Evolutionary conservation across 108 stramenopile species (phyloP).

Genomic region (Nannochloropsis gaditana): DNA sequence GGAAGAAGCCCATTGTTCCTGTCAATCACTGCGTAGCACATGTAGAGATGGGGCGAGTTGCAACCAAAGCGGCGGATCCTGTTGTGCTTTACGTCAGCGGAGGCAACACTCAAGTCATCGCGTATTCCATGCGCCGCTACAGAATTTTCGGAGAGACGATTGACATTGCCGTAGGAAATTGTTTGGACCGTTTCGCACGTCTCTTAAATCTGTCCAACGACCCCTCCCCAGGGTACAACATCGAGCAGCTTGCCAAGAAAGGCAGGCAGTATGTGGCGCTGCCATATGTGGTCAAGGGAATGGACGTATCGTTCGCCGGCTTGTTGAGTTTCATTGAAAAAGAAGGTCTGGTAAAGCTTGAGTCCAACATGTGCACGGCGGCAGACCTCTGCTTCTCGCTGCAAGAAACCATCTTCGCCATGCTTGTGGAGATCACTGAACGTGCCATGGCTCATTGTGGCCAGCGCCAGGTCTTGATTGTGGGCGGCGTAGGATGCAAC

Average conservation of each 20-base stretch:
- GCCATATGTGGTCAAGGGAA: conserved; percentile 98
- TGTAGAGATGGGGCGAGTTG: conserved; percentile 98
- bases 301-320: conserved; percentile 90
- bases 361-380: conserved; percentile 56
- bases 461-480: conserved; percentile 74
- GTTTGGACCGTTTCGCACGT: conserved; percentile 95
- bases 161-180: conserved; percentile 99
- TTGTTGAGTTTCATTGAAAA: conserved; percentile 61
- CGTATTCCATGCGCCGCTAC: conserved; percentile 80
- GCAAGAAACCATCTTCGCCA: conserved; percentile 97
- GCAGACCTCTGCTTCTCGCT: conserved; percentile 92
- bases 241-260: conserved; percentile 87
- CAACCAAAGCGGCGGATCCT: conserved; percentile 71
- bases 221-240: conserved; percentile 95
- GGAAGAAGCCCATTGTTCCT: conserved; percentile 79
- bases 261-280: conserved; percentile 63
- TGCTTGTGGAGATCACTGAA: conserved; percentile 98
- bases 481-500: conserved; percentile 99
- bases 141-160: conserved; percentile 99
- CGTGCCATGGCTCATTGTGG: conserved; percentile 97
- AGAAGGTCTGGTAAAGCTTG: conserved; percentile 54
- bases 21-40: conserved; percentile 99
- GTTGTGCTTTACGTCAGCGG: conserved; percentile 96
- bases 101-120: conserved; percentile 84
- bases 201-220: conserved; percentile 87